phyloP scores from a whole-genome alignment of 2,329 filamentous ascomycete genomes.

The Beauveria caledonica region DNA sequence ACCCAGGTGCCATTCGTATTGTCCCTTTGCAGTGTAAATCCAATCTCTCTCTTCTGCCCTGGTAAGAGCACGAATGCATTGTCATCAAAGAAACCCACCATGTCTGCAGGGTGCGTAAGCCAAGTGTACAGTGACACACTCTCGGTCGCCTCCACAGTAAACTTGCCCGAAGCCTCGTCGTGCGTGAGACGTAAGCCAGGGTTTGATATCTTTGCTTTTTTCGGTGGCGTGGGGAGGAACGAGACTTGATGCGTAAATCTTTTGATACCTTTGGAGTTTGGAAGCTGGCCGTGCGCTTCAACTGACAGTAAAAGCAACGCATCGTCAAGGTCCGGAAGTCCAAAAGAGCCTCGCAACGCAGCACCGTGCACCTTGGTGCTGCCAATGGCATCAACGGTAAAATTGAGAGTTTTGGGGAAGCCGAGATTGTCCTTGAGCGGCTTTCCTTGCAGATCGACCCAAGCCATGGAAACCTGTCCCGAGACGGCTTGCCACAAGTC shows the following conservation, averaged over 20 bases:
- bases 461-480: conserved; percentile 11
- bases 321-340: not conserved
- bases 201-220: conserved; percentile 12
- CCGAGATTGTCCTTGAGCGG: conserved; percentile 10
- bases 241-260: conserved; percentile 12
- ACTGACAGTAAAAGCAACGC: conserved; percentile 13
- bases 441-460: conserved; percentile 11
- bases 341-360: not conserved
- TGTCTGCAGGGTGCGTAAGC: conserved; percentile 13
- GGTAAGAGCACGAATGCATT: conserved; percentile 15
- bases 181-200: conserved; percentile 11
- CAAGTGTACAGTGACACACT: conserved; percentile 15
- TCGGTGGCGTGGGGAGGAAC: conserved; percentile 14
- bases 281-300: conserved; percentile 11
- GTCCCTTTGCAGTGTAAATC: conserved; percentile 13
- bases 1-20: conserved; percentile 12
- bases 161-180: conserved; percentile 9
- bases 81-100: conserved; percentile 15
- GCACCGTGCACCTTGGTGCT: conserved; percentile 5
- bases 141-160: conserved; percentile 14
- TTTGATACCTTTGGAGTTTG: not conserved
- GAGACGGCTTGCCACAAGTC: conserved; percentile 14
- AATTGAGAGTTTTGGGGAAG: conserved; percentile 8
- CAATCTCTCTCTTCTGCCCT: conserved; percentile 14
- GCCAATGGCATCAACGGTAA: conserved; percentile 12